Evolutionary conservation across 305 asterid genomes (phyloP).

Genomic region (Fraxinus platypoda): DNA sequence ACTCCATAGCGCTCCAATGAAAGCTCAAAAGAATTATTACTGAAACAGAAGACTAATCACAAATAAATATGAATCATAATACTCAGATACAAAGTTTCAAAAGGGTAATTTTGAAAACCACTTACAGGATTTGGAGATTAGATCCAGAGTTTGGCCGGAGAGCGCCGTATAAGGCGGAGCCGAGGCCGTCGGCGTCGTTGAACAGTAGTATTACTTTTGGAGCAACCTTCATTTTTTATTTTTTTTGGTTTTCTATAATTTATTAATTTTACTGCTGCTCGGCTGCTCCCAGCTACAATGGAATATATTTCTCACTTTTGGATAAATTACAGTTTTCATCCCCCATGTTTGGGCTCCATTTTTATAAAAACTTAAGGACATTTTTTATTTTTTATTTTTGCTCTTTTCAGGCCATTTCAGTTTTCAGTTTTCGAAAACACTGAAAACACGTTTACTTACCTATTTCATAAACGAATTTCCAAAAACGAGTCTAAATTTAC

Average conservation of each 20-base stretch:
- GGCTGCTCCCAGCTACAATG: background rate
- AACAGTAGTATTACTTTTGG: conserved; percentile 56
- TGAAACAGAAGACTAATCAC: conserved; percentile 25
- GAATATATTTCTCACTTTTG: background rate
- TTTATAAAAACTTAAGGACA: too few species aligned
- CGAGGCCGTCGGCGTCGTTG: conserved; percentile 55
- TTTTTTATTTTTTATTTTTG: too few species aligned
- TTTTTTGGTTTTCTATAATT: background rate
- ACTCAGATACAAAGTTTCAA: background rate
- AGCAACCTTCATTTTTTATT: conserved; percentile 60
- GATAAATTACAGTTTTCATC: background rate
- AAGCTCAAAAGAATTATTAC: conserved; percentile 60
- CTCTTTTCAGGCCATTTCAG: too few species aligned
- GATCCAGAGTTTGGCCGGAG: conserved; percentile 50
- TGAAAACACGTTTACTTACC: too few species aligned
- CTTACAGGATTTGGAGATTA: conserved; percentile 44
- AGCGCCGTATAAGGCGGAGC: conserved; percentile 49
- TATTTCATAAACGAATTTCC: too few species aligned
- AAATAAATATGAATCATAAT: background rate
- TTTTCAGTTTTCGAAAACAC: too few species aligned
- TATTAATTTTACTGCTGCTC: background rate
- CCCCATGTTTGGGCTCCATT: background rate
- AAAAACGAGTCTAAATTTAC: too few species aligned
- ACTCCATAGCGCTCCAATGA: conserved; percentile 67
- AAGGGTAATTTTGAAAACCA: background rate